Base-by-base conservation (phyloP, 129 eudicot genomes). In the Saposhnikovia divaricata region DNA sequence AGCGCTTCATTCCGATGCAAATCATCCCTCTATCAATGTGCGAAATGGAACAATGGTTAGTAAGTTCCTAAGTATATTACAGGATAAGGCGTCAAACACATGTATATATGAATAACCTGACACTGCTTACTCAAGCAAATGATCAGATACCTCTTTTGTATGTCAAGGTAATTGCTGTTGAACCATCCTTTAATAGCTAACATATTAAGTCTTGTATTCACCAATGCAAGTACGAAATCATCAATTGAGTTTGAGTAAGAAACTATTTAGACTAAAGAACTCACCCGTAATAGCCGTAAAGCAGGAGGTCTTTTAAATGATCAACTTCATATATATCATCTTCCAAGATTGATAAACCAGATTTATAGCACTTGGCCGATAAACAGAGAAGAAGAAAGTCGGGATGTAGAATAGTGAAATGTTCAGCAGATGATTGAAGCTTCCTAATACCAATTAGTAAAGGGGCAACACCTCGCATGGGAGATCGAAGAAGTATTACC, bases 281-380 rank as follows among this genome's bases (percentile, higher is more conserved):
- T 85, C 81, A 96, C 99, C 99, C 99, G 47, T 96, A 96, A 84
- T 96, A 96, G 87, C 98, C 91, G 48, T 92, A 92, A 12, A 92
- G 90, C 63, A 89, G 92, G 76, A 92, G 86, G 84, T 96, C 95
- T 83, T 87, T 87, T 71, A 95, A 96, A 78, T 89, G 92, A 83
- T 96, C 93, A 81, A 92, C 89, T 84, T 96, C 96, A 72, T 73
- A 89, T 79, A 96, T 82, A 61, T 96, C 97, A 72, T 92, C 95
- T 86, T 92, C 92, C 86, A 96, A 74, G 65, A 96, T 45, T 59
- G 84, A 81, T 77, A 90, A 84, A 79, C 98, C 99, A 70, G 81
- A 66, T 83, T 90, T 96, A 74, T 90, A 92, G 83, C 92, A 92
- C 87, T 96, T 96, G 0, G 99, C 86, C 65, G 76, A 82, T 76